Conservation (phyloP, 805 yeast species). For the Schizosaccharomyces cryophilus region DNA sequence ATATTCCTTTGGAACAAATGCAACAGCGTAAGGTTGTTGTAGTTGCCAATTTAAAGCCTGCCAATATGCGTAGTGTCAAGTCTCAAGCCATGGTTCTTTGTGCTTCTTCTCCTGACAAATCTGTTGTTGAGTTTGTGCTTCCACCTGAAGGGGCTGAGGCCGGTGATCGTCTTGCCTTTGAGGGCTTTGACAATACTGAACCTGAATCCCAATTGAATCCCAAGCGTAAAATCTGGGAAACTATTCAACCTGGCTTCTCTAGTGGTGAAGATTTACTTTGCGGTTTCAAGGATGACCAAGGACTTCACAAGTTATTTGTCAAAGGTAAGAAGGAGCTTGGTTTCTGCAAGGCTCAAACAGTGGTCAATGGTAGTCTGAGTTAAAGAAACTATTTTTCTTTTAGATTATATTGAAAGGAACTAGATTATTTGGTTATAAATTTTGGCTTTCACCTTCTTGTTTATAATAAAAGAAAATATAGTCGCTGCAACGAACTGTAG, state of each 20-base stretch:
- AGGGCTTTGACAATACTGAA: slow-evolving; percentile 50
- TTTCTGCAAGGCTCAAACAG: slow-evolving; percentile 1
- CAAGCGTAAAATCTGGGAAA: slow-evolving; percentile 95
- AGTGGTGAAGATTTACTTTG: slow-evolving; percentile 59
- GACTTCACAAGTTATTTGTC: slow-evolving; percentile 21
- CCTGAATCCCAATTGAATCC: slow-evolving; percentile 90
- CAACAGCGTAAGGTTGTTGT: slow-evolving; percentile 77
- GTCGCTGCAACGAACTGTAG: too few species aligned
- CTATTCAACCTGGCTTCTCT: slow-evolving; percentile 72
- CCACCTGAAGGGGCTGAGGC: slow-evolving; percentile 86
- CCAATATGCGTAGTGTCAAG: slow-evolving; percentile 89
- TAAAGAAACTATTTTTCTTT: neutral
- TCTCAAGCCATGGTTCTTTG: slow-evolving; percentile 93
- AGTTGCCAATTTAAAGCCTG: slow-evolving; percentile 93
- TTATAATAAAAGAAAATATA: too few species aligned
- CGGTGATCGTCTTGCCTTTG: slow-evolving; percentile 91
- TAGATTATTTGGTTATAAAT: too few species aligned
- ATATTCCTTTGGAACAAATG: slow-evolving; percentile 78
- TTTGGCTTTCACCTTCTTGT: too few species aligned
- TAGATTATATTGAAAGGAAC: neutral
- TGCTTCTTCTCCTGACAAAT: slow-evolving; percentile 35
- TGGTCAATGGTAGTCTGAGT: neutral
- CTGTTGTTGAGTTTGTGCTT: slow-evolving; percentile 65
- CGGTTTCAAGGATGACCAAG: slow-evolving; percentile 52
- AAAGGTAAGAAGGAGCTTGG: slow-evolving; percentile 2